Base-by-base conservation (phyloP, 257 asterid species). In the Leptodermis oblonga region DNA sequence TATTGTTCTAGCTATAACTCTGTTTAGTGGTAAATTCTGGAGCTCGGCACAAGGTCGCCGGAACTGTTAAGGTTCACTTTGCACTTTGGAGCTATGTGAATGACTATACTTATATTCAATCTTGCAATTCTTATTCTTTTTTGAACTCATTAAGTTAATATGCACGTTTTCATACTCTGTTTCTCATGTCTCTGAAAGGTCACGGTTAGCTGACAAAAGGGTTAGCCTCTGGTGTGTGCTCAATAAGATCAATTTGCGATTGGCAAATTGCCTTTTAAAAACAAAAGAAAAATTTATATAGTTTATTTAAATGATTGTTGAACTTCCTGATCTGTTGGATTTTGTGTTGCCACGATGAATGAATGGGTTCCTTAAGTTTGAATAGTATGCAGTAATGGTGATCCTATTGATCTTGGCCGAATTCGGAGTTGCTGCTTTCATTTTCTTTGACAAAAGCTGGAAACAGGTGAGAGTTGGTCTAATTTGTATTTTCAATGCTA, bases 401-500 rank as follows among this genome's bases (percentile, higher is more conserved):
- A 73, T 94, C 83, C 70, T 94, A 74, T 70, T 94, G 85, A 91
- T 94, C 77, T 77, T 94, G 90, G 72, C 78, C 51, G 97, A 94
- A 84, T 71, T 94, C 63, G 99, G 92, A 73, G 59, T 68, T 69
- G 97, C 98, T 64, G 97, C 88, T 67, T 94, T 87, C 76, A 84
- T 94, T 63, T 91, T 94, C 87, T 94, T 94, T 67, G 95, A 94
- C 83, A 85, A 89, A 78, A 85, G 85, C 88, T 94, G 99, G 99
- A 80, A 71, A 83, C 92, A 88, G 86, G 99, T 89, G 70, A 79
- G 86, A 73, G 41, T 64, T 67, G 52, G 42, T 70, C 76, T 76
- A 45, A 80, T 1, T 15, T 18, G 26, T 59, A 22, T 15, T 58
- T 5, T 7, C 15, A 28, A 58, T 30, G 8, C n/a, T 33, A 59